These are phyloP conservation scores for Multifurca ochricompacta DNA, from an alignment of 768 basidiomycete genomes.

Conservation along the genomic window DNA sequence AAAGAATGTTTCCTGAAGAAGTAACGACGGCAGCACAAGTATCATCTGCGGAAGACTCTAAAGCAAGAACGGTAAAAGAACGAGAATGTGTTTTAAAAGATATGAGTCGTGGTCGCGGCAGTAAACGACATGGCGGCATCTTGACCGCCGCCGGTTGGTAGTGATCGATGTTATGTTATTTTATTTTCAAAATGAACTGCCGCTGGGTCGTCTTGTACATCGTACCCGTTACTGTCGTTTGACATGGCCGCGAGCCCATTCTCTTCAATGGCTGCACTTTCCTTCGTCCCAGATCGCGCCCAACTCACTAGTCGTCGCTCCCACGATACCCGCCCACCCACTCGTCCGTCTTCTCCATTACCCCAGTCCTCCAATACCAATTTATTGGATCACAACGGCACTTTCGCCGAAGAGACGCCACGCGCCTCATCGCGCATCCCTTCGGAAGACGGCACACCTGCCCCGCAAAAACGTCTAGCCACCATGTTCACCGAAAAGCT, in stretches of 20 bases:
- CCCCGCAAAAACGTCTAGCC: conserved; percentile 13
- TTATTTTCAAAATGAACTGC: too few relatives aligned
- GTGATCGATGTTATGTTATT: too few relatives aligned
- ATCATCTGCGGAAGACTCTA: conserved; percentile 92
- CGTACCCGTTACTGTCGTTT: too few relatives aligned
- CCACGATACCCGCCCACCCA: neutral
- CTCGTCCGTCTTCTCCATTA: neutral
- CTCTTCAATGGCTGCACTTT: neutral
- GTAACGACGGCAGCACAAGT: conserved; percentile 85
- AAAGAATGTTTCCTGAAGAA: conserved; percentile 58
- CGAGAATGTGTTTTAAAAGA: conserved; percentile 7
- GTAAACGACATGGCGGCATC: neutral
- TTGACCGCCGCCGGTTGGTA: too few relatives aligned
- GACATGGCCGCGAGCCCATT: neutral
- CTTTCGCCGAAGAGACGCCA: neutral
- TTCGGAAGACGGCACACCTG: neutral
- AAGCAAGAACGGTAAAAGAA: conserved; percentile 56
- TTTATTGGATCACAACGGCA: too few relatives aligned
- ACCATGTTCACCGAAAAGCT: conserved; percentile 26
- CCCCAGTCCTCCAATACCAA: neutral
- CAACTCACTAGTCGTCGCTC: neutral
- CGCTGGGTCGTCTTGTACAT: too few relatives aligned
- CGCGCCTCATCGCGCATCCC: neutral
- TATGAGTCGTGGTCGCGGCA: neutral
- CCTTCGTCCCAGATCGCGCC: neutral